Base-by-base conservation (phyloP, 495 filamentous ascomycete species). In the Lophium mytilinum region DNA sequence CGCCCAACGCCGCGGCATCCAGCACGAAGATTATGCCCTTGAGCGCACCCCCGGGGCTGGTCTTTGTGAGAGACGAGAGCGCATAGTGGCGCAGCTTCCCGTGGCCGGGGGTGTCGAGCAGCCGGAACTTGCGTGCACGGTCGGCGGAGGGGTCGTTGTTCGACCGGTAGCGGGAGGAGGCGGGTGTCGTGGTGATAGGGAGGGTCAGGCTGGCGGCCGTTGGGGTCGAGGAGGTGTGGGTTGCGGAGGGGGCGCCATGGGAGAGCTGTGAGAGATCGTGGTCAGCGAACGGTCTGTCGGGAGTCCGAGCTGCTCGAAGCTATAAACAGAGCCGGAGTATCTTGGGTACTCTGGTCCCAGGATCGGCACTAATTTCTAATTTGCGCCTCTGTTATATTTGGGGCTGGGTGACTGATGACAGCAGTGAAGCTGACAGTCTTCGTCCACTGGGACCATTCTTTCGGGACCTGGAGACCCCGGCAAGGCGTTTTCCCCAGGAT, bases 61-160 rank as follows among this genome's bases (percentile, higher is more conserved):
- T 69, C 24, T 30, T 30, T 6, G 24, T 6, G 69, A 80, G 64
- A 24, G 57, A 52, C 35, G 54, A 18, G 37, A 64, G 40, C 11
- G 71, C 69, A 42, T 66, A 65, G 58, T 79, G 76, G 47, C 93
- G 88, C 8, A 96, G 82, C 69, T 98, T 98, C 50, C 89, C 90
- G 76, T 96, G 93, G 53, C 92, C 92, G 1, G 92, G 92, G 4
- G 93, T 96, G 75, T 98, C 92, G 66, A 82, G 71, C 24, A 96
- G 72, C 48, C 87, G 77, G 72, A 96, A 91, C 50, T 79, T 82
- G 57, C 84, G 79, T 57, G 80, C 77, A n/a, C 80, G 71, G 52
- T 79, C 75, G 50, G 83, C 71, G 12, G 84, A 80, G 9, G 86
- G 80, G 65, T 91, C 87, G 62, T 86, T 81, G 35, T 70, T 68